Evolutionary conservation across 2,329 filamentous ascomycete species (phyloP), one percentile per base, ranked within the genome.

Genomic region (Teratosphaeria zuluensis): DNA sequence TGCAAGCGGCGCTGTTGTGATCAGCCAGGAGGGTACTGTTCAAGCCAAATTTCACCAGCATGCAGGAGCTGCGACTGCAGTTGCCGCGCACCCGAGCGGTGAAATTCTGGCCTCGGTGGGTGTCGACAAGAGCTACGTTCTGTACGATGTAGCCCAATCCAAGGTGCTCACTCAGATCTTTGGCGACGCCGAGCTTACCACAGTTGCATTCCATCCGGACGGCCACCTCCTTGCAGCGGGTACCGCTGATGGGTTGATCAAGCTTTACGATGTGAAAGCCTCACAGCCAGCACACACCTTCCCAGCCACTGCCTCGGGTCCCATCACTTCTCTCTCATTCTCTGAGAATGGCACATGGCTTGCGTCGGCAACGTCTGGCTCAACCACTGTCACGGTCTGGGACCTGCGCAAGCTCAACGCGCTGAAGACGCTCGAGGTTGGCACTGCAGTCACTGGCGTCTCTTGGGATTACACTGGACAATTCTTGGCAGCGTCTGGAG

Each of bases 261-360:
- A 92, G 72, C 83, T 99, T 56, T 97, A 89, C 75, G 89, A 96
- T 74, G 87, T 91, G 65, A 92, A 88, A 73, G 88, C 84, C 0
- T 87, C 91, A 42, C 83, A 86, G 61, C 81, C 85, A 64, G 89
- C 90, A 31, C 90, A 90, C 31, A 85, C 83, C 58, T 96, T 95
- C 73, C 65, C 66, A 8, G 63, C 70, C 30, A 77, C 80, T 74
- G 79, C 61, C 70, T 74, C 28, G 84, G 85, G 0, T 12, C 85
- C 91, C 0, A 81, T 96, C 2, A 84, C 89, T 66, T 83, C 85
- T 11, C 77, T 99, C 48, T 81, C 83, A 59, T 99, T 99, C 75
- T 96, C 92, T 0, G 94, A 99, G 74, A 99, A 99, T 67, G 94
- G 94, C 28, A 96, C 89, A 68, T 97, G 92, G 90, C 86, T 99